A percentile compares a stretch with the other conserved stretches of the same genome.
phyloP scores from a whole-genome alignment of 2,329 filamentous ascomycete species.

The Talaromyces sp. region DNA sequence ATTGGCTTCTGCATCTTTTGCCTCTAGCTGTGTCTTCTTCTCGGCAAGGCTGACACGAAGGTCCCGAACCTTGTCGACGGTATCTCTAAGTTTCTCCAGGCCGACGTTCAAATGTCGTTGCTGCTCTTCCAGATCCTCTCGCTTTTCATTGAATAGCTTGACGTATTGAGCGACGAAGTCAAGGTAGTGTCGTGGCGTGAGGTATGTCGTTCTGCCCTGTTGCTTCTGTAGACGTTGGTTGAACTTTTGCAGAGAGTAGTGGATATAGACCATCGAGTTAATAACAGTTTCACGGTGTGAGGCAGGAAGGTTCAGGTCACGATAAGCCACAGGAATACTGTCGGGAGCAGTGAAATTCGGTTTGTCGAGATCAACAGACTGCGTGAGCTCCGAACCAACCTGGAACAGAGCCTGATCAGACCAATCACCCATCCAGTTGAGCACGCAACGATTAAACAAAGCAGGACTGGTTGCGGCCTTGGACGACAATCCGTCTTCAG shows the following conservation, averaged over 20 bases:
- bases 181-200: constrained; percentile 93
- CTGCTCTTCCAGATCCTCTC: constrained; percentile 96
- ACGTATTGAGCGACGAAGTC: constrained; percentile 98
- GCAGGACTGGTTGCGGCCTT: constrained; percentile 97
- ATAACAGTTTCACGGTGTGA: constrained; percentile 87
- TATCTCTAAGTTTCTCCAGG: constrained; percentile 93
- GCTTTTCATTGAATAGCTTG: constrained; percentile 95
- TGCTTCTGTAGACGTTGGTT: constrained; percentile 85
- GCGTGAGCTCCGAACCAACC: constrained; percentile 89
- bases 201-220: constrained; percentile 85
- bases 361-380: constrained; percentile 91
- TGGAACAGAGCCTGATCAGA: constrained; percentile 98
- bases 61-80: constrained; percentile 93
- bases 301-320: constrained; percentile 75
- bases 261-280: constrained; percentile 98
- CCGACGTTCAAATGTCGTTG: constrained; percentile 97
- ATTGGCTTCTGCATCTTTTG: constrained; percentile 91
- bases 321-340: constrained; percentile 87
- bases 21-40: constrained; percentile 89
- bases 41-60: constrained; percentile 83
- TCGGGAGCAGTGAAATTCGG: constrained; percentile 81
- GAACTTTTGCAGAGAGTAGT: constrained; percentile 88
- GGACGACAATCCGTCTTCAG: constrained; percentile 86
- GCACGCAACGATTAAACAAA: constrained; percentile 97
- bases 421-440: constrained; percentile 99